A percentile compares a stretch with the other conserved stretches of the same genome.
These are phyloP conservation scores for Elsinoe fawcettii DNA, from an alignment of 2,329 filamentous ascomycete species.

Conservation along the genomic window DNA sequence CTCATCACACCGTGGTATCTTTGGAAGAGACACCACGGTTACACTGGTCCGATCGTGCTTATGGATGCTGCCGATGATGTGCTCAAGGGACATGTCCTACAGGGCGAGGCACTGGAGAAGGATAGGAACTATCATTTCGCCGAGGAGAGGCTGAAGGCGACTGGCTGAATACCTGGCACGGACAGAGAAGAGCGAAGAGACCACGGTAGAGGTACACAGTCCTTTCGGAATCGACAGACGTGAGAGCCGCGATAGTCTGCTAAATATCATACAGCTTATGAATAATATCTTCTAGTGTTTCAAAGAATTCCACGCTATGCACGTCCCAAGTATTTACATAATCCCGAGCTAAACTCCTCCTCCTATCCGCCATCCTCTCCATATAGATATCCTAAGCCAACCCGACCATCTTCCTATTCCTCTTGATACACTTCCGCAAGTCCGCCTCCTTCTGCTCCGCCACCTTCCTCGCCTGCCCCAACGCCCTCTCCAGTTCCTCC, in stretches of 20 bases:
- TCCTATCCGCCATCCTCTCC: background rate
- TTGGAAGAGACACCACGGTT: constrained; percentile 33
- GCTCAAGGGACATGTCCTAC: constrained; percentile 20
- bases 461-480: constrained; percentile 26
- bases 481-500: constrained; percentile 27
- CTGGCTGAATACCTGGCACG: background rate
- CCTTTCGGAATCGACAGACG: background rate
- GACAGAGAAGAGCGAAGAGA: background rate
- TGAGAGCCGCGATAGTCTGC: background rate
- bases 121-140: constrained; percentile 3
- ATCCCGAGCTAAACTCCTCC: background rate
- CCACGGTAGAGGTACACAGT: no score
- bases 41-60: constrained; percentile 31
- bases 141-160: background rate
- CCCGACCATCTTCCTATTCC: constrained; percentile 29
- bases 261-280: no score
- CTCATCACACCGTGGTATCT: constrained; percentile 42
- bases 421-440: constrained; percentile 30
- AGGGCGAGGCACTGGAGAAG: constrained; percentile 2
- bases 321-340: background rate
- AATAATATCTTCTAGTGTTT: no score
- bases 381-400: background rate
- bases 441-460: constrained; percentile 30
- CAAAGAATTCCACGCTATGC: background rate
- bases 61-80: constrained; percentile 25